These are phyloP conservation scores for Cladophialophora chaetospira DNA, from an alignment of 2,329 filamentous ascomycete genomes.

Conservation along the genomic window DNA sequence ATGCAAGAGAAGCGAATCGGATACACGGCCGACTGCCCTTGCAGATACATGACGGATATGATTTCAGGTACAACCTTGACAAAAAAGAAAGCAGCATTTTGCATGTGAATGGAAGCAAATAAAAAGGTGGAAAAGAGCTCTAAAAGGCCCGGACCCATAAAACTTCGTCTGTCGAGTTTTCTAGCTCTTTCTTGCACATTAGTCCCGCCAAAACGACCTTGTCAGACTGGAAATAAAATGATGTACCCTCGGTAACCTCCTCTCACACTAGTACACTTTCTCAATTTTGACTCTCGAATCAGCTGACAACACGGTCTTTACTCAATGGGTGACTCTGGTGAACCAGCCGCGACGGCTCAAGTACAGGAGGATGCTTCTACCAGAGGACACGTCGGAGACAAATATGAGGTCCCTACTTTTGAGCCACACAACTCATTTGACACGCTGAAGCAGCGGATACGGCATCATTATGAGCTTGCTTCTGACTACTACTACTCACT, in stretches of 20 bases:
- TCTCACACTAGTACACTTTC: no score
- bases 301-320: not conserved
- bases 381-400: constrained; percentile 21
- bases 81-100: no score
- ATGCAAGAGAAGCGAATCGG: not conserved
- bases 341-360: not conserved
- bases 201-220: no score
- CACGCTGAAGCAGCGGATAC: constrained; percentile 59
- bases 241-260: no score
- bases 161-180: no score
- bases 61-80: constrained; percentile 1
- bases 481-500: constrained; percentile 64
- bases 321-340: constrained; percentile 5
- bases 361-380: not conserved
- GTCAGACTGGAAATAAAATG: no score
- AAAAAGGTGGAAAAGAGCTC: no score
- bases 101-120: no score
- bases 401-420: constrained; percentile 30
- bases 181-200: no score
- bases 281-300: not conserved
- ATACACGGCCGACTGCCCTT: not conserved
- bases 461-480: constrained; percentile 62
- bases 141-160: no score
- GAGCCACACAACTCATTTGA: constrained; percentile 28
- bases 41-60: not conserved